Evolutionary conservation across 768 basidiomycete genomes (phyloP), one percentile per base, ranked within the genome.

Genomic region (Kwoniella bestiolae): DNA sequence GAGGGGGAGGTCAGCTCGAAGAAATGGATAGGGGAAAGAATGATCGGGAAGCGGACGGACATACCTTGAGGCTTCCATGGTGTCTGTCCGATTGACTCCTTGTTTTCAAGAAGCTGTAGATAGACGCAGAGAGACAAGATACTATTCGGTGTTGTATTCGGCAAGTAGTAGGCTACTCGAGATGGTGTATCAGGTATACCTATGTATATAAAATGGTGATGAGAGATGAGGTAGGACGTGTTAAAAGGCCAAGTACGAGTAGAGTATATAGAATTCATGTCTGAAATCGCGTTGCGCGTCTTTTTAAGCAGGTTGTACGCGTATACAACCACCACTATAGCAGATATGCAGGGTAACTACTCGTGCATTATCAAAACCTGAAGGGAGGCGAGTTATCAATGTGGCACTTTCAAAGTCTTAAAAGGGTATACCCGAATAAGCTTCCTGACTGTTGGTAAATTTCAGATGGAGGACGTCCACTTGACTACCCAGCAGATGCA

Each of bases 401-500:
- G 49, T 51, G 60, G 60, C 60, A 61, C 56, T 25, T 45, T 12
- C 38, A 16, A 28, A 3, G 44, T 44, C 2, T 32, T 12, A 63
- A 34, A 45, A 45, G 34, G 34, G 25, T 26, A 61, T 18, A 35
- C 21, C 32, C 29, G 41, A 35, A 61, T 31, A 25, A 14, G 34
- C n/a, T n/a, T n/a, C n/a, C n/a, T 45, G 12, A 35, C 21, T 46
- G 23, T 46, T 12, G 18, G 28, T 47, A 66, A 41, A 65, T 59
- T 66, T 60, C 58, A 47, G 28, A 60, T 67, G 66, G 65, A 66
- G 65, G 65, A 60, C 6, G 65, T 66, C 65, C 65, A 66, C 65
- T 29, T 29, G 57, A 25, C 16, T 5, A 35, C 38, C 18, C 18
- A 5, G 38, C 38, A 14, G 38, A n/a, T 18, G 18, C 12, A 41